These are phyloP conservation scores for Suillus brevipes DNA, from an alignment of 768 basidiomycete genomes.

Conservation along the genomic window DNA sequence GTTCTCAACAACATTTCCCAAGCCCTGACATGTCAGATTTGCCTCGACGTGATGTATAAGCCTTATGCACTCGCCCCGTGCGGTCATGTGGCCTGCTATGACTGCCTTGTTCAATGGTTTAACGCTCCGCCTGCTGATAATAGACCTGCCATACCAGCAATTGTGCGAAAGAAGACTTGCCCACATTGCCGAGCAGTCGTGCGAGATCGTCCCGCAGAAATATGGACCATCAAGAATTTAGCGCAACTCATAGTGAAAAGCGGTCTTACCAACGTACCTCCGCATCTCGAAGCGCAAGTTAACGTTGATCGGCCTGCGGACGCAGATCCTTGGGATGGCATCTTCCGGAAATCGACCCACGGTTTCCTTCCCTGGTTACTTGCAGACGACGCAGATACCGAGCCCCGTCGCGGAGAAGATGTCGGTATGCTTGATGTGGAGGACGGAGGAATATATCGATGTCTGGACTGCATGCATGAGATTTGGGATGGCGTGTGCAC, in stretches of 20 bases:
- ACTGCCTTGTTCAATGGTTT: constrained; percentile 79
- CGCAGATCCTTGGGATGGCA: constrained; percentile 66
- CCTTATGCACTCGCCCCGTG: constrained; percentile 77
- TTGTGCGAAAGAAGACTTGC: constrained; percentile 41
- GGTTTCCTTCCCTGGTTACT: constrained; percentile 22
- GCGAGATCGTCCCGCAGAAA: constrained; percentile 45
- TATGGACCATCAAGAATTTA: constrained; percentile 50
- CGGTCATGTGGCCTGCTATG: constrained; percentile 71
- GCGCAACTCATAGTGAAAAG: constrained; percentile 51
- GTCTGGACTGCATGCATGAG: constrained; percentile 76
- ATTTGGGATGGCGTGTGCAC: constrained; percentile 71
- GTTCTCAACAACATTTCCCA: constrained; percentile 58
- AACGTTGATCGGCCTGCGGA: constrained; percentile 27
- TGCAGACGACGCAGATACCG: constrained; percentile 21
- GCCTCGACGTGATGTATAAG: constrained; percentile 69
- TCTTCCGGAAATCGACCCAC: constrained; percentile 44
- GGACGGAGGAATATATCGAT: constrained; percentile 77
- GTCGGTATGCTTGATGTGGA: constrained; percentile 71
- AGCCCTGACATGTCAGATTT: constrained; percentile 75
- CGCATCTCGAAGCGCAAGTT: constrained; percentile 18
- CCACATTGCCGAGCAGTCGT: constrained; percentile 48
- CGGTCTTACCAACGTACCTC: constrained; percentile 39
- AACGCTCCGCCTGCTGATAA: constrained; percentile 41
- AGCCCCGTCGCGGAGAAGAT: constrained; percentile 32
- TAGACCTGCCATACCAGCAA: constrained; percentile 24